Evolutionary conservation across 495 filamentous ascomycete species (phyloP).

Genomic region (Evernia prunastri): DNA sequence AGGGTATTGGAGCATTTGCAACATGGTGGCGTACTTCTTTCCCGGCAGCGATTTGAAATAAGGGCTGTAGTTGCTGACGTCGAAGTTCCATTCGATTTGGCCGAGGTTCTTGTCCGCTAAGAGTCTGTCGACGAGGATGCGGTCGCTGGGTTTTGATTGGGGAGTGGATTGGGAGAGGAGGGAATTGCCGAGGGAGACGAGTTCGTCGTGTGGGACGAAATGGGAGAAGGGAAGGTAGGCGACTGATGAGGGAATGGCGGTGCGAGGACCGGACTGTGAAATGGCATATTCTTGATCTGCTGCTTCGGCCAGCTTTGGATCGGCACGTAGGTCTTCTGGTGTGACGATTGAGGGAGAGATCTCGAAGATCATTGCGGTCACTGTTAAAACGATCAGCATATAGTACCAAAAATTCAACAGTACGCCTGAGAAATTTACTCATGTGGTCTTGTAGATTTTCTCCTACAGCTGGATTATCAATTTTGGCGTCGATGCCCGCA

Average conservation of each 20-base stretch:
- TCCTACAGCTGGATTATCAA: slow-evolving; percentile 46
- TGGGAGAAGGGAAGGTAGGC: slow-evolving; percentile 41
- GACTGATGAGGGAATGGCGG: slow-evolving; percentile 38
- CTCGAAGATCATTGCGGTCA: slow-evolving; percentile 43
- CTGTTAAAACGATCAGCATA: slow-evolving; percentile 22
- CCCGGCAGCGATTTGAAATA: slow-evolving; percentile 34
- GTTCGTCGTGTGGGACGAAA: slow-evolving; percentile 27
- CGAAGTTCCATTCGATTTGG: slow-evolving; percentile 48
- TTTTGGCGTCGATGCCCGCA: slow-evolving; percentile 38
- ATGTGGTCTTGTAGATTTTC: slow-evolving; percentile 53
- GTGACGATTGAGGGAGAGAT: slow-evolving; percentile 36
- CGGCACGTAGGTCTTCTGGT: slow-evolving; percentile 38
- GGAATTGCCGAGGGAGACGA: slow-evolving; percentile 14
- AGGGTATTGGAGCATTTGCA: slow-evolving; percentile 50
- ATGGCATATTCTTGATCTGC: slow-evolving; percentile 34
- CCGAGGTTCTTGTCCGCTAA: slow-evolving; percentile 31
- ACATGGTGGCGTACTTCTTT: slow-evolving; percentile 47
- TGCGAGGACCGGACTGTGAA: slow-evolving; percentile 33
- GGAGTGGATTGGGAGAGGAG: slow-evolving; percentile 13
- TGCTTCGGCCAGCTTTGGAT: slow-evolving; percentile 30
- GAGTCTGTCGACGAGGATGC: slow-evolving; percentile 34
- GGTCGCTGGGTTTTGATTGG: slow-evolving; percentile 15
- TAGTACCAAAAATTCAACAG: not conserved
- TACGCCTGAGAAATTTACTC: slow-evolving; percentile 29
- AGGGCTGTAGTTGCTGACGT: slow-evolving; percentile 45